Base-by-base conservation (phyloP, 2,329 filamentous ascomycete species). In the Colletotrichum viniferum region DNA sequence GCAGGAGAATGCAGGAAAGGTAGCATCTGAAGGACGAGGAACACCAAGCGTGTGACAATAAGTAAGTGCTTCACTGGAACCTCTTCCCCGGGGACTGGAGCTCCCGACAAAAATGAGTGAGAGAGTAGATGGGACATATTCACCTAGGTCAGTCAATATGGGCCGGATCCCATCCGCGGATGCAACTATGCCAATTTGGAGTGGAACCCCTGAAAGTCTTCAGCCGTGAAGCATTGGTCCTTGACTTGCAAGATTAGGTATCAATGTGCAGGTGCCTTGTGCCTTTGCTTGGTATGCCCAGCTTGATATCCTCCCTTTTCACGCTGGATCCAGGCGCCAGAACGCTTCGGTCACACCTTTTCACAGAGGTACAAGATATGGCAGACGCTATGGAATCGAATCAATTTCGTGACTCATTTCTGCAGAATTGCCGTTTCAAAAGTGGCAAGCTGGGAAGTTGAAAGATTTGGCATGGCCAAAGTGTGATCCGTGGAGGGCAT, bases 191-290 rank as follows among this genome's bases (percentile, higher is more conserved):
- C 8, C 38, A 3, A n/a, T 1, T 2, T 10, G 18, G 18, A 43
- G 5, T 1, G 38, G 2, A 5, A 1, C 38, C 38, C 8, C 16
- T 43, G 38, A 0, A 38, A n/a, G 1, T 1, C 5, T 43, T 10
- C 38, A 43, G 38, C 8, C 18, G 8, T n/a, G 1, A 43, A 18
- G 4, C 38, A n/a, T 43, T 6, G 18, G n/a, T n/a, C n/a, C n/a
- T n/a, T n/a, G n/a, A n/a, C 38, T n/a, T 43, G 18, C 18, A 10
- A 43, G 38, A 43, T n/a, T 8, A 43, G 5, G 38, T 43, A 18
- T 43, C 18, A 10, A n/a, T n/a, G 38, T 43, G 18, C 38, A n/a
- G 4, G 1, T 43, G 3, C 1, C 7, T 5, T 18, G 16, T 43
- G 38, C 38, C 38, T 5, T 4, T 43, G 2, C 9, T n/a, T n/a